phyloP scores from a whole-genome alignment of 2,329 filamentous ascomycete genomes.

The Claviceps sp. region DNA sequence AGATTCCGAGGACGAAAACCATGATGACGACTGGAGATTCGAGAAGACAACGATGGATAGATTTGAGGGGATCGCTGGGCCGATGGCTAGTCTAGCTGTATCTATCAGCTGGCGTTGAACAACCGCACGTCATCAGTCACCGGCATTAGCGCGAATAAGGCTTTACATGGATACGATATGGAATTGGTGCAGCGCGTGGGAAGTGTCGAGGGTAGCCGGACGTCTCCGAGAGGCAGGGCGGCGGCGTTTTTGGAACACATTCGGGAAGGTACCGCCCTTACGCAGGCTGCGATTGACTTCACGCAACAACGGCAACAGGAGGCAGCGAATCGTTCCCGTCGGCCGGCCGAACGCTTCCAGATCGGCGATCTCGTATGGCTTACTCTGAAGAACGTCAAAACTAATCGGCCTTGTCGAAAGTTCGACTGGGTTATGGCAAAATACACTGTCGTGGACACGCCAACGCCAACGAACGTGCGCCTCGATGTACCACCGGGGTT shows the following conservation, averaged over 20 bases:
- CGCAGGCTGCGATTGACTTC: too few relatives aligned
- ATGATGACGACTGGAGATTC: not conserved
- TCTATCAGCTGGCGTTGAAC: not conserved
- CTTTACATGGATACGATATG: not conserved
- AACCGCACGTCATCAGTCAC: not conserved
- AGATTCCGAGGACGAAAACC: not conserved
- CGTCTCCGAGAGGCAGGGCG: not conserved
- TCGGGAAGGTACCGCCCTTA: too few relatives aligned
- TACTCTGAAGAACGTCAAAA: too few relatives aligned
- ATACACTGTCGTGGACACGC: too few relatives aligned
- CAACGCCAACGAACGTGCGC: too few relatives aligned
- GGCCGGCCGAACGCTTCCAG: too few relatives aligned
- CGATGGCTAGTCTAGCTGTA: not conserved
- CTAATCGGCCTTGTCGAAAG: too few relatives aligned
- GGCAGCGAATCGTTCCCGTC: too few relatives aligned
- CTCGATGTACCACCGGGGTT: too few relatives aligned
- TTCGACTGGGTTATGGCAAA: too few relatives aligned
- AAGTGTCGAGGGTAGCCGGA: not conserved
- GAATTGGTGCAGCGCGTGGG: not conserved
- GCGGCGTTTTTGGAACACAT: not conserved
- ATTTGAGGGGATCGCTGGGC: not conserved
- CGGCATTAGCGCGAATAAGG: not conserved
- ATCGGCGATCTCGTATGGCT: too few relatives aligned
- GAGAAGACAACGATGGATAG: not conserved
- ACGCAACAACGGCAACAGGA: too few relatives aligned